A percentile compares a stretch with the other conserved stretches of the same genome.
Conservation (phyloP, 805 yeast genomes). For the Myxozyma geophila region DNA sequence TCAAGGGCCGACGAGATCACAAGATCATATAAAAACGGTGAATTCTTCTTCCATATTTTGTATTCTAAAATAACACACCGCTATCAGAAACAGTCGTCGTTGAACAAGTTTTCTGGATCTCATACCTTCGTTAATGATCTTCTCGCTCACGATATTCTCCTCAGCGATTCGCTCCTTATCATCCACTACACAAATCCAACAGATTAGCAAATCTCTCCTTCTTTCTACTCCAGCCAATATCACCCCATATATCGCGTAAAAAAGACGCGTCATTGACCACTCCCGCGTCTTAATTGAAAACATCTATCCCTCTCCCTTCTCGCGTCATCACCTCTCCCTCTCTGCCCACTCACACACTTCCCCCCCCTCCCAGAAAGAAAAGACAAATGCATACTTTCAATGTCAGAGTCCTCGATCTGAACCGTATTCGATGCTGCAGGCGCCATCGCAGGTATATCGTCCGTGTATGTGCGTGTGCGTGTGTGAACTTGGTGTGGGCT, state of each 20-base stretch:
- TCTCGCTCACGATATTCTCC: conserved; percentile 32
- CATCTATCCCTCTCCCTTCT: too few species aligned
- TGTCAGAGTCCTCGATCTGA: conserved; percentile 23
- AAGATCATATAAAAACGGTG: conserved; percentile 59
- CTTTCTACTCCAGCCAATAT: neutral
- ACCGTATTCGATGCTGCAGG: conserved; percentile 26
- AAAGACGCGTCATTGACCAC: too few species aligned
- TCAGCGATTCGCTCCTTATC: conserved; percentile 32
- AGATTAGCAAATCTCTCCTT: neutral
- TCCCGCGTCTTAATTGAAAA: too few species aligned
- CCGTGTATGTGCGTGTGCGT: too few species aligned
- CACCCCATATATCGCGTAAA: too few species aligned
- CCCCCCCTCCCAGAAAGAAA: neutral
- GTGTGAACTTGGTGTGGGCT: too few species aligned
- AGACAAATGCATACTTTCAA: conserved; percentile 23
- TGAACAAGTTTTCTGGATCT: neutral
- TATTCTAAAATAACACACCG: conserved; percentile 47
- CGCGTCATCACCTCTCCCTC: too few species aligned
- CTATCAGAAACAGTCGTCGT: too few species aligned
- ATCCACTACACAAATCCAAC: conserved; percentile 22
- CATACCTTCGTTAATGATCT: conserved; percentile 35
- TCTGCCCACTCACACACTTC: neutral
- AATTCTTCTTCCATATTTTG: conserved; percentile 64
- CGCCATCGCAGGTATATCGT: conserved; percentile 18
- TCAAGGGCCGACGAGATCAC: conserved; percentile 58